These are phyloP conservation scores for Pulveroboletus sp. DNA, from an alignment of 1,284 basidiomycete species.

Conservation along the genomic window DNA sequence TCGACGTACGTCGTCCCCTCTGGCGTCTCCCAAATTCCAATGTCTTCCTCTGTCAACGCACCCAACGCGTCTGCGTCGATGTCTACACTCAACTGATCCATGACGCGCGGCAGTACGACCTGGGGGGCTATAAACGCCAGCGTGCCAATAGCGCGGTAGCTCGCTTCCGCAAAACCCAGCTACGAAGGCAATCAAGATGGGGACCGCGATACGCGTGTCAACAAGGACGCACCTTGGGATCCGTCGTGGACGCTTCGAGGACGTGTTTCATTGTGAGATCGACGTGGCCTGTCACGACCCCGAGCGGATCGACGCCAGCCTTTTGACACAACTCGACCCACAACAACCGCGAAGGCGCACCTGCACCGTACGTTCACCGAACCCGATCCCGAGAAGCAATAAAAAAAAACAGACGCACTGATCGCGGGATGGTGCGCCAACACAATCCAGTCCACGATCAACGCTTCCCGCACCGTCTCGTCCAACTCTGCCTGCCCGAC, in stretches of 20 bases:
- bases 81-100: conserved; percentile 65
- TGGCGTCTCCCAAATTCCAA: conserved; percentile 84
- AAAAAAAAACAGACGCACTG: conserved; percentile 44
- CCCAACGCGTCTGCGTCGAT: conserved; percentile 60
- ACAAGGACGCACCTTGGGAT: conserved; percentile 45
- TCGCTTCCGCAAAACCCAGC: conserved; percentile 61
- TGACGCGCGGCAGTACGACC: conserved; percentile 64
- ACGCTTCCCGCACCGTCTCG: conserved; percentile 40
- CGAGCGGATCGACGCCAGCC: conserved; percentile 66
- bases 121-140: conserved; percentile 79
- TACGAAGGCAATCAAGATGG: conserved; percentile 21
- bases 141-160: conserved; percentile 75
- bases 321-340: conserved; percentile 87
- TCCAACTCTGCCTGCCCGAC: conserved; percentile 39
- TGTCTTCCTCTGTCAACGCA: conserved; percentile 68
- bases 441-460: conserved; percentile 61
- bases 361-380: conserved; percentile 35
- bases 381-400: not conserved
- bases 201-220: not conserved
- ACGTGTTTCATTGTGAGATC: conserved; percentile 54
- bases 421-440: conserved; percentile 76
- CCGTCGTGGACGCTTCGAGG: conserved; percentile 45
- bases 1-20: conserved; percentile 79
- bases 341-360: conserved; percentile 56
- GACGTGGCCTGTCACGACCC: conserved; percentile 52